Evolutionary conservation across 2,329 filamentous ascomycete species (phyloP), one percentile per base, ranked within the genome.

Genomic region (Drechslerella coelobrocha): DNA sequence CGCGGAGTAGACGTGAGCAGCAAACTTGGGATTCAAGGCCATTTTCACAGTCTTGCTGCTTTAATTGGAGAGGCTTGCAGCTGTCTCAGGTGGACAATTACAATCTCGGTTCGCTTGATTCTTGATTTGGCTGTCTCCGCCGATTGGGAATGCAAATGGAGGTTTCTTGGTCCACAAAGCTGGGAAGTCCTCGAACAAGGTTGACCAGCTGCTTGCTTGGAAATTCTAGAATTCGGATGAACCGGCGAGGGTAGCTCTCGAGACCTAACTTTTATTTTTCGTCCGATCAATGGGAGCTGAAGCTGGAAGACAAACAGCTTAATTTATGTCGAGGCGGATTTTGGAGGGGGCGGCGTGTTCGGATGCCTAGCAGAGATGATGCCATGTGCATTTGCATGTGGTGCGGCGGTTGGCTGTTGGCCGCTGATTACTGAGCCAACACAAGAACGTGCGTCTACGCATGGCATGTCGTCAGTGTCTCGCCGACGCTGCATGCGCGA

Each of bases 1-100:
- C 6, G 71, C 59, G 6, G 54, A 53, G 59, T 80, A 76, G 45
- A 73, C 54, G 31, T 75, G 76, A 8, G 80, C 79, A 12, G 79
- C 81, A 62, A 75, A 75, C 48, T 71, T 75, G 14, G 74, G 74
- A 45, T 73, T 72, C 24, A 75, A 73, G 12, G 74, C 73, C 74
- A 75, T 75, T 26, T 62, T 62, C 24, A 43, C 48, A 6, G 47
- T 37, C 41, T 45, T 51, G 39, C 41, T 45, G 37, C 48, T 53
- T 61, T 53, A 41, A 48, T 19, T 47, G 53, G 52, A n/a, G 50
- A 34, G 51, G 47, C 17, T 37, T 41, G 51, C 17, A 48, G 51
- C 39, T 63, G 60, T 63, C 60, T 63, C 60, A 63, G 52, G 29
- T 54, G 39, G 41, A 45, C 41, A 45, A 45, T 45, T 45, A 8